These are phyloP conservation scores for Leccinum incarnatum DNA, from an alignment of 768 basidiomycete species.

Conservation along the genomic window DNA sequence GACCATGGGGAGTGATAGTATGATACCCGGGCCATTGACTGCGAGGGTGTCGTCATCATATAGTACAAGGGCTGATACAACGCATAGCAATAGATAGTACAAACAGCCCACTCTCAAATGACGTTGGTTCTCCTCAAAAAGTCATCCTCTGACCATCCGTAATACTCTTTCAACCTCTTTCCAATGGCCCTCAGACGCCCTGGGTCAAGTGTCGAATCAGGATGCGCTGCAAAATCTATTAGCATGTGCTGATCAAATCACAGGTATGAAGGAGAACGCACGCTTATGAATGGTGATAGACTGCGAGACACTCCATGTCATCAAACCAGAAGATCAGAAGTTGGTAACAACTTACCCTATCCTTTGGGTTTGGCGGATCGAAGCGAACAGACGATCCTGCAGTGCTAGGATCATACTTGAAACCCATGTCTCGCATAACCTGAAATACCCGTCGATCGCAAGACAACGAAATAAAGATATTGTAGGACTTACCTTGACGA, in stretches of 20 bases:
- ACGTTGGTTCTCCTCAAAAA: slow-evolving; percentile 28
- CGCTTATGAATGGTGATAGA: slow-evolving; percentile 79
- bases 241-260: not conserved
- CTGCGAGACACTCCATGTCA: slow-evolving; percentile 29
- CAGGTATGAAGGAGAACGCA: slow-evolving; percentile 26
- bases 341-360: slow-evolving; percentile 36
- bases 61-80: not conserved
- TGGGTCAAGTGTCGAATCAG: slow-evolving; percentile 61
- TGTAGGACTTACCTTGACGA: slow-evolving; percentile 54
- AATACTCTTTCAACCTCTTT: slow-evolving; percentile 56
- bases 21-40: no score
- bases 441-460: slow-evolving; percentile 24
- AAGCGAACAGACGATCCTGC: slow-evolving; percentile 84
- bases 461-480: not conserved
- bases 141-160: slow-evolving; percentile 61
- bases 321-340: slow-evolving; percentile 2
- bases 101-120: slow-evolving; percentile 1
- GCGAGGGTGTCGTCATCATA: not conserved
- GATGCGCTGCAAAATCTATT: slow-evolving; percentile 53
- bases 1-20: no score
- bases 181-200: slow-evolving; percentile 50
- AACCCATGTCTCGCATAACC: slow-evolving; percentile 81
- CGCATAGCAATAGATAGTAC: not conserved
- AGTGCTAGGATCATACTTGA: slow-evolving; percentile 67
- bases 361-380: slow-evolving; percentile 60